Conservation (phyloP, 306 rosid species). For the Inga leiocalycina region DNA sequence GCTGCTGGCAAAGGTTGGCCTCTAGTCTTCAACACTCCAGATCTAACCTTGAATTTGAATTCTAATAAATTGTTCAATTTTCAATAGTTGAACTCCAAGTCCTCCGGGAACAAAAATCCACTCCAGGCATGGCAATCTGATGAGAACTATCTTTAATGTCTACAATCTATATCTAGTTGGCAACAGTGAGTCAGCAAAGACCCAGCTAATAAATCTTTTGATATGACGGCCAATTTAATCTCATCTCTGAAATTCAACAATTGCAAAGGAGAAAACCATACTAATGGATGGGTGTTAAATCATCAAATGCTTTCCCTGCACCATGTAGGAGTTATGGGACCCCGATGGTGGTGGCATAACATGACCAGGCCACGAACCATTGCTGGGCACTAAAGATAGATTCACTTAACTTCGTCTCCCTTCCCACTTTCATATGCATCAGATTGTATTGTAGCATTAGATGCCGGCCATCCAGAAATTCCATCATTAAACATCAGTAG, state of each 20-base stretch:
- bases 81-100: constrained; percentile 3
- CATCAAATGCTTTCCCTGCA: background rate
- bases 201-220: constrained; percentile 1
- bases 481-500: background rate
- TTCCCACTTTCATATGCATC: background rate
- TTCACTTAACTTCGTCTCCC: background rate
- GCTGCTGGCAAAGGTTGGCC: background rate
- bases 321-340: background rate
- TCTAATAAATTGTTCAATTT: background rate
- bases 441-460: background rate
- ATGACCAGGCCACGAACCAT: background rate
- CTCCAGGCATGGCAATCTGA: constrained; percentile 10
- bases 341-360: background rate
- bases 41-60: constrained; percentile 15
- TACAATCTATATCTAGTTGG: constrained; percentile 3
- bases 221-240: constrained; percentile 10
- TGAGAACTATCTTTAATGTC: constrained; percentile 18
- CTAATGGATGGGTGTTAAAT: background rate
- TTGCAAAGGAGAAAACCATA: constrained; percentile 12
- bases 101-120: constrained; percentile 1
- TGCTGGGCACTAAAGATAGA: background rate
- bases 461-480: background rate
- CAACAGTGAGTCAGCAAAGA: constrained; percentile 15
- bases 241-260: background rate
- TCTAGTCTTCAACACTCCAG: constrained; percentile 8